Evolutionary conservation across 1,284 basidiomycete species (phyloP).

Genomic region (Pascua sp.): DNA sequence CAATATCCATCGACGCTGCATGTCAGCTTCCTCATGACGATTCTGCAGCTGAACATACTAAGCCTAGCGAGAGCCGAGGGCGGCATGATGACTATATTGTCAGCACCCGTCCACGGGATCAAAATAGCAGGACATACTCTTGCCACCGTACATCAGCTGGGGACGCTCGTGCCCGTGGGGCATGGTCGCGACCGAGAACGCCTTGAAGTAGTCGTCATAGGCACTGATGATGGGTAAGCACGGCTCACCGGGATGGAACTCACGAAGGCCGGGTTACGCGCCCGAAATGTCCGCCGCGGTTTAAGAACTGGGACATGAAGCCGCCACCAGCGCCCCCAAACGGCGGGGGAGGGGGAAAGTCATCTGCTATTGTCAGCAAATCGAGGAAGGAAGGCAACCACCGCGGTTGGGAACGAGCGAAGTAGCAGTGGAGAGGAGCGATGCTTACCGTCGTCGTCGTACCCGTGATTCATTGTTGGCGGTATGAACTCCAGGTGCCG

Average conservation of each 20-base stretch:
- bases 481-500: too few species aligned
- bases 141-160: slow-evolving; percentile 70
- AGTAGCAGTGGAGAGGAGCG: neutral
- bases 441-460: slow-evolving; percentile 40
- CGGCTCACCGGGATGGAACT: neutral
- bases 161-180: slow-evolving; percentile 41
- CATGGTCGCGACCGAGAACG: slow-evolving; percentile 51
- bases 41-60: slow-evolving; percentile 54
- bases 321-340: slow-evolving; percentile 14
- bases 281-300: slow-evolving; percentile 18
- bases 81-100: slow-evolving; percentile 83
- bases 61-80: slow-evolving; percentile 87
- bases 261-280: slow-evolving; percentile 25
- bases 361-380: slow-evolving; percentile 10
- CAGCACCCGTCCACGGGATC: slow-evolving; percentile 1
- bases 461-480: slow-evolving; percentile 46
- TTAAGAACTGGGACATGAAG: slow-evolving; percentile 30
- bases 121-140: slow-evolving; percentile 64
- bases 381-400: neutral
- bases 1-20: slow-evolving; percentile 75
- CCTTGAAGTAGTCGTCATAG: slow-evolving; percentile 51
- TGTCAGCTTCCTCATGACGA: neutral
- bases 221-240: slow-evolving; percentile 22
- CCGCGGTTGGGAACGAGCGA: neutral
- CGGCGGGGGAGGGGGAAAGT: slow-evolving; percentile 18